Evolutionary conservation across 306 rosid genomes (phyloP), one percentile per base, ranked within the genome.

Genomic region (Prunus campanulata): DNA sequence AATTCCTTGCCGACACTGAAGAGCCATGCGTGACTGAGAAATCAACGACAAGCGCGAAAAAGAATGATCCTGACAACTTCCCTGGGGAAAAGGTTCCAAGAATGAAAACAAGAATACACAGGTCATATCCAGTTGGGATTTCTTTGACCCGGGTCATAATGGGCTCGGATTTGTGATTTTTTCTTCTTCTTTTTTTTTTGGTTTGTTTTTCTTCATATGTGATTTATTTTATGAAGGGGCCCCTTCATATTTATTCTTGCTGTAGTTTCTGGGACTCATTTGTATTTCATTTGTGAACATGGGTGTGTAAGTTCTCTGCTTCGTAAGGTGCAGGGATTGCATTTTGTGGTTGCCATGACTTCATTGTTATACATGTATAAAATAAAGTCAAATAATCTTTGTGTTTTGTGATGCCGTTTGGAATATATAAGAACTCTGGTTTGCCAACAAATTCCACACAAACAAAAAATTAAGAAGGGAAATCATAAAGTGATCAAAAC

Each of bases 111-210:
- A 87, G 87, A 83, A 69, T 87, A 71, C 91, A 83, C 70, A 73
- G 89, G 72, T 78, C 85, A 25, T 87, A 78, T 66, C 87, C 86
- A 10, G 77, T 85, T 44, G 87, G 87, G 70, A 80, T 87, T 66
- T 78, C 86, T 48, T 74, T 78, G 69, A 62, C 80, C 60, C 48
- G 47, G 49, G 83, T 62, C 62, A 30, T 81, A 51, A 51, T 56
- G 39, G 82, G 81, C 50, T 85, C 70, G 5, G 70, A 55, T 32
- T 10, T 54, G 18, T 78, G 71, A 78, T 61, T 64, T 14, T 71
- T 61, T 64, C 2, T 7, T 39, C 2, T 20, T 48, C 4, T 10
- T 1, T 16, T 20, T 20, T 22, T 22, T 35, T 16, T 5, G 10
- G 47, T 48, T 68, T 20, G 6, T 5, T 22, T 49, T 51, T 50